Conservation (phyloP, 768 basidiomycete species). For the Lactarius hatsudake region DNA sequence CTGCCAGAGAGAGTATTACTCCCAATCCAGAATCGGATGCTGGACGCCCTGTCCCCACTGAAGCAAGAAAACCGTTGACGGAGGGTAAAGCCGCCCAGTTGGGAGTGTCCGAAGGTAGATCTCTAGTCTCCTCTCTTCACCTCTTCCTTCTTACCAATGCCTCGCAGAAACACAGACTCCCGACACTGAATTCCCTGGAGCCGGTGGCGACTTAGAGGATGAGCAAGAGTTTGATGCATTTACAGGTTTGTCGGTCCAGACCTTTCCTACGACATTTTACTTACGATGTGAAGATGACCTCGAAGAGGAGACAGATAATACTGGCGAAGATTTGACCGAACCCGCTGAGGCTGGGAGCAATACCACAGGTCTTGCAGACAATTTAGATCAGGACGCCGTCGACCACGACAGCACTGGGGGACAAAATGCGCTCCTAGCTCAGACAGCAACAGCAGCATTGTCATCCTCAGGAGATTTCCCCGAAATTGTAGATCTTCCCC, state of each 20-base stretch:
- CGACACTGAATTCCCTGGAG: not conserved
- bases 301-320: conserved; percentile 14
- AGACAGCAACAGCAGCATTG: conserved; percentile 3
- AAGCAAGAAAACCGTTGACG: not conserved
- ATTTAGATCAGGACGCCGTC: conserved; percentile 2
- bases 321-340: conserved; percentile 8
- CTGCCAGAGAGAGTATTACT: not conserved
- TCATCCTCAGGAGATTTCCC: conserved; percentile 1
- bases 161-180: conserved; percentile 7
- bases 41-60: not conserved
- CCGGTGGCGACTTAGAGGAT: not conserved
- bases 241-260: conserved; percentile 12
- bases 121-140: not conserved
- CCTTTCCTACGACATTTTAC: not conserved
- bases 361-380: not conserved
- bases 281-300: conserved; percentile 3
- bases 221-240: conserved; percentile 2
- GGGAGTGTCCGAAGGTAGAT: conserved; percentile 9
- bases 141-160: not conserved
- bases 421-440: not conserved
- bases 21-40: not conserved
- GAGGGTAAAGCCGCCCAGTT: not conserved
- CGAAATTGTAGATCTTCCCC: not conserved
- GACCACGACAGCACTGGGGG: not conserved
- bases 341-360: not conserved